A percentile compares a stretch with the other conserved stretches of the same genome.
phyloP scores from a whole-genome alignment of 1,284 basidiomycete species.

The Inonotus obliquus region DNA sequence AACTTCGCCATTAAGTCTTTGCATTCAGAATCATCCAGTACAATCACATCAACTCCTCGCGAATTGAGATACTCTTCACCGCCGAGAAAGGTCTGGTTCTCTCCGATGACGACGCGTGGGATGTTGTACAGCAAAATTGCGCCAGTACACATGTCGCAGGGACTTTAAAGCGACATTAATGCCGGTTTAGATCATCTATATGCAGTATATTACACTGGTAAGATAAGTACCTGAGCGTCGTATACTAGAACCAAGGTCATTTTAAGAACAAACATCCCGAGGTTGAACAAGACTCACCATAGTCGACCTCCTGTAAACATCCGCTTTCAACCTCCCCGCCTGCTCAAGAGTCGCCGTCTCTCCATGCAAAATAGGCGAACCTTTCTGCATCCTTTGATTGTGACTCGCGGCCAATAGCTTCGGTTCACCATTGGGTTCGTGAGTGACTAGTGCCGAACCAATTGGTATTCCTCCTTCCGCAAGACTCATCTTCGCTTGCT shows the following conservation, averaged over 20 bases:
- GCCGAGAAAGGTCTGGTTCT: constrained; percentile 46
- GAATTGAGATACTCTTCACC: constrained; percentile 45
- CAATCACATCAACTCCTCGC: constrained; percentile 49
- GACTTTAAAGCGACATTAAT: constrained; percentile 37
- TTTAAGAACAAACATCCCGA: background rate
- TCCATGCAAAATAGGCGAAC: constrained; percentile 49
- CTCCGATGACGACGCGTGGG: constrained; percentile 56
- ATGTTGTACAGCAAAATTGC: constrained; percentile 56
- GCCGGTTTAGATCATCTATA: background rate
- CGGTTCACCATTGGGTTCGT: constrained; percentile 19
- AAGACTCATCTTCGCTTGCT: constrained; percentile 40
- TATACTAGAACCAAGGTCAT: constrained; percentile 28
- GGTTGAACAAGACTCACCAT: constrained; percentile 34
- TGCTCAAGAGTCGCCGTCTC: constrained; percentile 51
- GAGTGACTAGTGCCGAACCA: constrained; percentile 41
- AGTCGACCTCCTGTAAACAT: constrained; percentile 41
- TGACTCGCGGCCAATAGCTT: constrained; percentile 42
- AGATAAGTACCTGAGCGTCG: constrained; percentile 47
- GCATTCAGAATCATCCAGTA: constrained; percentile 27
- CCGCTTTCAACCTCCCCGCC: constrained; percentile 41
- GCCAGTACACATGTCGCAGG: constrained; percentile 60
- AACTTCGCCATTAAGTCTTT: constrained; percentile 29
- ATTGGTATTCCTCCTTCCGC: constrained; percentile 55
- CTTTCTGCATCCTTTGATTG: constrained; percentile 51
- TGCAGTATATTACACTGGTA: too few species aligned